A percentile compares a stretch with the other conserved stretches of the same genome.
Conservation (phyloP, 306 rosid genomes). For the Rosa multiflora region DNA sequence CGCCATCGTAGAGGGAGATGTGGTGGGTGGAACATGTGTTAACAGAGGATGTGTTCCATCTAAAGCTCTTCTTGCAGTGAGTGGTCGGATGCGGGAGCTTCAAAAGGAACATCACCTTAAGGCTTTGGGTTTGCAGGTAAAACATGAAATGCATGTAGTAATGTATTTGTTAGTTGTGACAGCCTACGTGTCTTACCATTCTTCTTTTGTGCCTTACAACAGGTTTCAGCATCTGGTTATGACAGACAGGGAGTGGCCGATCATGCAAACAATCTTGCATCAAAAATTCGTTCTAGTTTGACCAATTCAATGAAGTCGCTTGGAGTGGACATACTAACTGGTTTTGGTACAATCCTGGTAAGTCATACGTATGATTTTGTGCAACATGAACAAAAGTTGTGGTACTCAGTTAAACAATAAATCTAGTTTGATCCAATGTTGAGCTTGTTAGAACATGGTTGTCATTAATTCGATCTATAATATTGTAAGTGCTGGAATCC, state of each 20-base stretch:
- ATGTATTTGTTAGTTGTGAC: slow-evolving; percentile 1
- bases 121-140: slow-evolving; percentile 91
- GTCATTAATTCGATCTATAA: too few species aligned
- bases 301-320: slow-evolving; percentile 89
- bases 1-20: slow-evolving; percentile 90
- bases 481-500: too few species aligned
- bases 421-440: neutral
- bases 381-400: slow-evolving; percentile 4
- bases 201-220: slow-evolving; percentile 15
- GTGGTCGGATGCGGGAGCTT: slow-evolving; percentile 97
- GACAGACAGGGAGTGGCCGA: slow-evolving; percentile 99
- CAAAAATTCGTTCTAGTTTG: slow-evolving; percentile 81
- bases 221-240: slow-evolving; percentile 86
- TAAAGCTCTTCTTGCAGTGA: slow-evolving; percentile 94
- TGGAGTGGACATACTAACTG: slow-evolving; percentile 93
- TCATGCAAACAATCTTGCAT: slow-evolving; percentile 95
- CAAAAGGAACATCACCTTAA: slow-evolving; percentile 82
- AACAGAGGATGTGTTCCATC: slow-evolving; percentile 99
- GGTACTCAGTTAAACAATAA: neutral
- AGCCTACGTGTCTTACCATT: neutral
- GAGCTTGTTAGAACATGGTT: neutral
- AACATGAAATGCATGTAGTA: neutral
- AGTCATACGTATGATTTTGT: slow-evolving; percentile 25
- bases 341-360: slow-evolving; percentile 85
- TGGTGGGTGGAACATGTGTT: slow-evolving; percentile 96